These are phyloP conservation scores for Epithemia pelagica DNA, from an alignment of 108 stramenopile genomes.

Conservation along the genomic window DNA sequence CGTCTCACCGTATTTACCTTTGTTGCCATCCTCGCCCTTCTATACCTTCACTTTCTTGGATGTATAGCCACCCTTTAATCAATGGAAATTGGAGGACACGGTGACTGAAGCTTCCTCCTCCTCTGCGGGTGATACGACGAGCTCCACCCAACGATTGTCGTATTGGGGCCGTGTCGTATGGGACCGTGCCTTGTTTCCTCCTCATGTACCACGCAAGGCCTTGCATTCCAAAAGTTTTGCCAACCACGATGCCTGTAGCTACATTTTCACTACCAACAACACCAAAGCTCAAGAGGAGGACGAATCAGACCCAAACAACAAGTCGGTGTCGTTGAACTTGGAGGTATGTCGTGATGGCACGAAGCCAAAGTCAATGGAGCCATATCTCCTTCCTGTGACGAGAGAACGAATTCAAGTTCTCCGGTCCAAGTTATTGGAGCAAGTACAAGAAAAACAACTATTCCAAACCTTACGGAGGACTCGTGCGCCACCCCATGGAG, in stretches of 20 bases:
- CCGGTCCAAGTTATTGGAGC: neutral
- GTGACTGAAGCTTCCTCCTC: constrained; percentile 22
- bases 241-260: constrained; percentile 84
- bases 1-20: too few species aligned
- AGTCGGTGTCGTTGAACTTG: too few species aligned
- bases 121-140: neutral
- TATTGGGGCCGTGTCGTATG: constrained; percentile 65
- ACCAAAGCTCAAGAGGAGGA: neutral
- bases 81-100: constrained; percentile 74
- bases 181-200: constrained; percentile 59
- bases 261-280: constrained; percentile 46
- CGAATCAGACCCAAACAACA: neutral
- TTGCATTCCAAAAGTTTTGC: constrained; percentile 81
- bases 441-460: neutral
- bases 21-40: too few species aligned
- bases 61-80: constrained; percentile 82
- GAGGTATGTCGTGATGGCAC: too few species aligned
- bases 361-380: too few species aligned
- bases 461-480: too few species aligned
- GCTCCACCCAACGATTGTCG: neutral
- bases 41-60: too few species aligned
- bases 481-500: too few species aligned
- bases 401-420: neutral
- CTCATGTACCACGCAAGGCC: constrained; percentile 83
- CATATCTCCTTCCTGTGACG: neutral